A percentile compares a stretch with the other conserved stretches of the same genome.
These are phyloP conservation scores for Calonectria pseudoturangicola DNA, from an alignment of 2,329 filamentous ascomycete species.

Conservation along the genomic window DNA sequence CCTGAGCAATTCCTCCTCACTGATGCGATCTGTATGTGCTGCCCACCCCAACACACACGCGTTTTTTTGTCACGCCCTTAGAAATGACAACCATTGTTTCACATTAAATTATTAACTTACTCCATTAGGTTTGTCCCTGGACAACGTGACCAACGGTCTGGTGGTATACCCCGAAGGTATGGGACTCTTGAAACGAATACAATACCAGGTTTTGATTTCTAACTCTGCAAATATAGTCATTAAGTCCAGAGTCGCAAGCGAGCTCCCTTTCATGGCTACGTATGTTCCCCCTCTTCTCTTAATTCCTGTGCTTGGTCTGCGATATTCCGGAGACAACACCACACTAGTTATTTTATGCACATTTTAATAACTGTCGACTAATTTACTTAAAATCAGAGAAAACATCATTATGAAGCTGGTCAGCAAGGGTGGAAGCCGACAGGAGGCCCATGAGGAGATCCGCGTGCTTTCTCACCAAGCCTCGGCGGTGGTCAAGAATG, in stretches of 20 bases:
- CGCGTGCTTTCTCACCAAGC: conserved; percentile 49
- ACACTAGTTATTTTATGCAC: too few species aligned
- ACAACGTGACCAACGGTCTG: conserved; percentile 49
- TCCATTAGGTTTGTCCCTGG: conserved; percentile 29
- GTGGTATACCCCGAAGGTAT: conserved; percentile 45
- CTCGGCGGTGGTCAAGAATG: conserved; percentile 42
- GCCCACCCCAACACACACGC: too few species aligned
- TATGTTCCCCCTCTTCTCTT: too few species aligned
- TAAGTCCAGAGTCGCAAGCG: not conserved
- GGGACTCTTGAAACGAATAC: too few species aligned
- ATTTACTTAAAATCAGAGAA: conserved; percentile 3
- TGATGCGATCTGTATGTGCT: conserved; percentile 38
- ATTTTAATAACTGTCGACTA: too few species aligned
- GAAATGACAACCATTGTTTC: too few species aligned
- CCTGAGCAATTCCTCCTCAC: conserved; percentile 47
- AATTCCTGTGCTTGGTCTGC: too few species aligned
- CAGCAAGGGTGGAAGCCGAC: conserved; percentile 43
- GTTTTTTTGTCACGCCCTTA: too few species aligned
- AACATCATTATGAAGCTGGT: conserved; percentile 48
- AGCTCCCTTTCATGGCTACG: conserved; percentile 47
- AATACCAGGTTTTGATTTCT: not conserved
- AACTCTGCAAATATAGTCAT: not conserved
- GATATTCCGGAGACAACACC: too few species aligned
- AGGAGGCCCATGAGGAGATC: conserved; percentile 50
- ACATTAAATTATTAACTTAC: too few species aligned